phyloP scores from a whole-genome alignment of 148 eudicot species.

The Rhododendron ovatum region DNA sequence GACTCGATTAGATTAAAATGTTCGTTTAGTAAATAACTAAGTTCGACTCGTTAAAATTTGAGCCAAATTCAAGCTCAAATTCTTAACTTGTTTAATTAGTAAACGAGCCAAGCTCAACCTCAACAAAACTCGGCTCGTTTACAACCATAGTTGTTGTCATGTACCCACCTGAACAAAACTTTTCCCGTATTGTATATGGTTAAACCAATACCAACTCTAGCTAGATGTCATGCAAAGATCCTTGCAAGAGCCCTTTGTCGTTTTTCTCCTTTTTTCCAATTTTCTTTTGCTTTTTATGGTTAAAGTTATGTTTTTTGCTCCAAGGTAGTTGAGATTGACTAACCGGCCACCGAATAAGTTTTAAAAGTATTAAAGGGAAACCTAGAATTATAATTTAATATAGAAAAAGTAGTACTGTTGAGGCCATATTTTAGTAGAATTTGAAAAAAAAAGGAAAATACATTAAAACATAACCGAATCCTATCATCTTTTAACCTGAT shows the following conservation, averaged over 20 bases:
- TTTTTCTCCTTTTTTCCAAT: neutral
- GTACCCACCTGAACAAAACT: neutral
- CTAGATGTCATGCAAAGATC: neutral
- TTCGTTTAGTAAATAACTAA: no score
- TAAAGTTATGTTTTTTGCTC: neutral
- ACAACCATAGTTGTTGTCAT: neutral
- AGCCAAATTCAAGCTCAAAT: no score
- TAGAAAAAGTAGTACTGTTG: neutral
- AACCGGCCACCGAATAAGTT: neutral
- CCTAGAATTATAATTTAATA: neutral
- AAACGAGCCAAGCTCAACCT: no score
- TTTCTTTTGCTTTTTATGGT: neutral
- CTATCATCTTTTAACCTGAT: neutral
- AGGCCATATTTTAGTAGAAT: neutral
- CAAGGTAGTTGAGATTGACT: neutral
- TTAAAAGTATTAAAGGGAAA: neutral
- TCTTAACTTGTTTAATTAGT: no score
- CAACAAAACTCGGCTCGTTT: no score
- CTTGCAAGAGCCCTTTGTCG: neutral
- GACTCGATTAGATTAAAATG: no score
- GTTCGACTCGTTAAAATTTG: no score
- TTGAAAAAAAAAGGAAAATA: neutral
- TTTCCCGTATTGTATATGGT: neutral
- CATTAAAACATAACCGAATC: neutral
- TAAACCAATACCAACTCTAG: neutral